phyloP scores from a whole-genome alignment of 495 filamentous ascomycete species.

The Penicillium robsamsonii region DNA sequence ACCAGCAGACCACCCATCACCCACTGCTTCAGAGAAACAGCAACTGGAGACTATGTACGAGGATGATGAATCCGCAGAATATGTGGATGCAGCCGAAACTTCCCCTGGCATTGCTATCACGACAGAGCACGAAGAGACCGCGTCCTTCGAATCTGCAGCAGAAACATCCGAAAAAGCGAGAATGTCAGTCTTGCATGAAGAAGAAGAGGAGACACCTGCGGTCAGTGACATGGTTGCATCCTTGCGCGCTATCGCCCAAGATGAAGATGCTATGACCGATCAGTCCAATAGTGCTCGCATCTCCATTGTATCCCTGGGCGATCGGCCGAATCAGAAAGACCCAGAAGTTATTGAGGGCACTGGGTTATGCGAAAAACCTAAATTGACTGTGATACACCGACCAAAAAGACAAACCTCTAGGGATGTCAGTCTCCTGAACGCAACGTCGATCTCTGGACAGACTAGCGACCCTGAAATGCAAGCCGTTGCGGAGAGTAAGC shows the following conservation, averaged over 20 bases:
- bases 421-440: slow-evolving; percentile 26
- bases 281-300: slow-evolving; percentile 24
- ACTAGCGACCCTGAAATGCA: slow-evolving; percentile 25
- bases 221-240: slow-evolving; percentile 25
- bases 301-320: slow-evolving; percentile 25
- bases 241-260: slow-evolving; percentile 19
- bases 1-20: slow-evolving; percentile 24
- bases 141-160: slow-evolving; percentile 5
- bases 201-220: slow-evolving; percentile 22
- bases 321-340: slow-evolving; percentile 20
- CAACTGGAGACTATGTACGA: slow-evolving; percentile 47
- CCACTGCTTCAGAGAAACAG: slow-evolving; percentile 32
- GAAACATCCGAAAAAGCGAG: slow-evolving; percentile 19
- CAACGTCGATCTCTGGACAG: slow-evolving; percentile 28
- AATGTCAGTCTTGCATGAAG: slow-evolving; percentile 29
- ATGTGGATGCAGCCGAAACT: slow-evolving; percentile 27
- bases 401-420: slow-evolving; percentile 37
- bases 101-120: slow-evolving; percentile 25
- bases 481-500: slow-evolving; percentile 20
- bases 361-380: slow-evolving; percentile 37
- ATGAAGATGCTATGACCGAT: slow-evolving; percentile 23
- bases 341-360: slow-evolving; percentile 40
- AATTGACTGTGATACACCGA: slow-evolving; percentile 29
- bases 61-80: slow-evolving; percentile 36
- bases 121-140: slow-evolving; percentile 15